Percentiles rank a stretch among this genome's conserved stretches.
phyloP scores from a whole-genome alignment of 1,284 basidiomycete genomes.

The Peniophora sp. region DNA sequence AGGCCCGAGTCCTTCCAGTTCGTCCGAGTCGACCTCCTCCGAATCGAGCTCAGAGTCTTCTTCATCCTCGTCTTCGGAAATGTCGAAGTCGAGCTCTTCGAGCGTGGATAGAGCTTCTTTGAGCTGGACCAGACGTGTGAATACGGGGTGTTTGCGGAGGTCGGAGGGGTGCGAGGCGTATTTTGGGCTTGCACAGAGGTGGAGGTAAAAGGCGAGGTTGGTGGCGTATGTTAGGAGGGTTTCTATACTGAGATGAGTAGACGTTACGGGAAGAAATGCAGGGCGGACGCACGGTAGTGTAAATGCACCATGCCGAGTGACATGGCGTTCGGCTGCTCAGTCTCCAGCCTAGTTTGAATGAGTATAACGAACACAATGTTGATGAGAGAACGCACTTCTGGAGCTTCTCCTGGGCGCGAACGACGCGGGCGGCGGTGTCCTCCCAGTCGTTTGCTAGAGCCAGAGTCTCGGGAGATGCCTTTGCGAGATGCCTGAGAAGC shows the following conservation, averaged over 20 bases:
- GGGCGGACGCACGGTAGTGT: slow-evolving; percentile 57
- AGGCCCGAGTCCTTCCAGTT: slow-evolving; percentile 23
- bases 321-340: slow-evolving; percentile 37
- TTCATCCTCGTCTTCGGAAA: slow-evolving; percentile 38
- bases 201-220: slow-evolving; percentile 88
- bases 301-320: slow-evolving; percentile 64
- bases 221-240: slow-evolving; percentile 86
- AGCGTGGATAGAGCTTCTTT: slow-evolving; percentile 80
- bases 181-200: slow-evolving; percentile 68
- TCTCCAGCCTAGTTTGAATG: slow-evolving; percentile 33
- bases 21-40: slow-evolving; percentile 10
- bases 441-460: slow-evolving; percentile 74
- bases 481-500: slow-evolving; percentile 70
- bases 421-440: slow-evolving; percentile 49
- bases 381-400: slow-evolving; percentile 40
- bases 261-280: neutral
- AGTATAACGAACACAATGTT: neutral
- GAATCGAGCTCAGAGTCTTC: slow-evolving; percentile 15
- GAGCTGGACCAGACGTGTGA: slow-evolving; percentile 76
- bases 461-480: slow-evolving; percentile 72
- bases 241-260: slow-evolving; percentile 39
- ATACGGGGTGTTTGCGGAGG: slow-evolving; percentile 71
- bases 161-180: slow-evolving; percentile 55
- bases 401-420: slow-evolving; percentile 47
- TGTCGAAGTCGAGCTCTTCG: slow-evolving; percentile 72